These are phyloP conservation scores for Thalassia testudinum DNA, from an alignment of 116 monocot genomes.

Conservation along the genomic window DNA sequence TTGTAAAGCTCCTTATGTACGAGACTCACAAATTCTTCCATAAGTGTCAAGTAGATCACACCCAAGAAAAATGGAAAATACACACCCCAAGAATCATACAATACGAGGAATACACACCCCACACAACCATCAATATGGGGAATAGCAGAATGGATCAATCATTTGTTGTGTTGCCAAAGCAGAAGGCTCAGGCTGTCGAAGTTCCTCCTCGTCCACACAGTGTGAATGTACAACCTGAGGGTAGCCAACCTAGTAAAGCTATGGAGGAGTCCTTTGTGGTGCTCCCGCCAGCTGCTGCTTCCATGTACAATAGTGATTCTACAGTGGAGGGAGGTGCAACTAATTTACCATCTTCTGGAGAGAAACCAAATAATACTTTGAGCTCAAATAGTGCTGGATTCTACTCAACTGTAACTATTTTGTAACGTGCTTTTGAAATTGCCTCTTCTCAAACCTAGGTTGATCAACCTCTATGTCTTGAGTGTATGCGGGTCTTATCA, in stretches of 20 bases:
- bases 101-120: too few species aligned
- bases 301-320: slow-evolving; percentile 63
- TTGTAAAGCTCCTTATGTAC: too few species aligned
- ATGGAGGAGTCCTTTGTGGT: slow-evolving; percentile 95
- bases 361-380: slow-evolving; percentile 10
- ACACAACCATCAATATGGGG: too few species aligned
- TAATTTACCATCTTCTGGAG: slow-evolving; percentile 16
- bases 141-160: slow-evolving; percentile 70
- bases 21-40: too few species aligned
- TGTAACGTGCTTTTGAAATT: slow-evolving; percentile 90
- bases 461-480: slow-evolving; percentile 92
- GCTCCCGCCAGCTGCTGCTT: slow-evolving; percentile 75
- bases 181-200: slow-evolving; percentile 30
- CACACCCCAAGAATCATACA: too few species aligned
- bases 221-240: slow-evolving; percentile 14
- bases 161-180: slow-evolving; percentile 33
- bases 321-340: slow-evolving; percentile 21
- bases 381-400: slow-evolving; percentile 42
- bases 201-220: slow-evolving; percentile 48
- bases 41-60: too few species aligned
- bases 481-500: slow-evolving; percentile 84
- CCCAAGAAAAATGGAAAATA: too few species aligned
- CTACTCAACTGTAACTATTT: slow-evolving; percentile 56
- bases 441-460: slow-evolving; percentile 86
- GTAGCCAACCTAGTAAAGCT: slow-evolving; percentile 24